Base-by-base conservation (phyloP, 169 alveolate genomes). In the Fabrea salina region DNA sequence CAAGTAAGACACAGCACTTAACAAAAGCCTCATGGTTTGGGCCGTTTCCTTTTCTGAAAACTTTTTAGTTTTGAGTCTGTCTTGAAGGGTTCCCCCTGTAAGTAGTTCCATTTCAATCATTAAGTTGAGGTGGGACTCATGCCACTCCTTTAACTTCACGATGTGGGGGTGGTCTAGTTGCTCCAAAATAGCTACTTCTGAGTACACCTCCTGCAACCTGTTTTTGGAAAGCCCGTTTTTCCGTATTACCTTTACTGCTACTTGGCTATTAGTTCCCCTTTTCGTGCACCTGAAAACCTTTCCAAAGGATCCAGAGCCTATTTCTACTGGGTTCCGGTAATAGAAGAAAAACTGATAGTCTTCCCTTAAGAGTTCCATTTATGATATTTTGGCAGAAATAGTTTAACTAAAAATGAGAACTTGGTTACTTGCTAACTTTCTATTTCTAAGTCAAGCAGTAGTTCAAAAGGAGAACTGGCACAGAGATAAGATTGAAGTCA, bases 31-130 rank as follows among this genome's bases (percentile, higher is more conserved):
- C 61, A 85, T 76, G 25, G 85, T 74, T 8, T 49, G 58, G 4
- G 95, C 89, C 8, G 93, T 76, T 43, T 83, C 82, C 39, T 54
- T 43, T 57, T 89, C 94, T 41, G 64, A 61, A 47, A 86, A 82
- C 72, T 57, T 64, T 5, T 40, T 64, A n/a, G 53, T 68, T 33
- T 82, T 44, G 13, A 85, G 19, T 13, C 39, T 8, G 8, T 19
- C 8, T 4, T 47, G 43, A n/a, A 68, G 30, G 13, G 78, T 68
- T 11, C 78, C 78, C 11, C 78, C 78, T 68, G 13, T 13, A 22
- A 68, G 61, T n/a, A 43, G 4, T 4, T 68, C 78, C 59, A 68
- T 37, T 68, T 68, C 78, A 13, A 68, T 13, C 78, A 68, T 68
- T 57, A 68, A 41, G n/a, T 47, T 16, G 11, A 19, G 32, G 19